Conservation (phyloP, 768 basidiomycete species). For the Leccinum boreale region DNA sequence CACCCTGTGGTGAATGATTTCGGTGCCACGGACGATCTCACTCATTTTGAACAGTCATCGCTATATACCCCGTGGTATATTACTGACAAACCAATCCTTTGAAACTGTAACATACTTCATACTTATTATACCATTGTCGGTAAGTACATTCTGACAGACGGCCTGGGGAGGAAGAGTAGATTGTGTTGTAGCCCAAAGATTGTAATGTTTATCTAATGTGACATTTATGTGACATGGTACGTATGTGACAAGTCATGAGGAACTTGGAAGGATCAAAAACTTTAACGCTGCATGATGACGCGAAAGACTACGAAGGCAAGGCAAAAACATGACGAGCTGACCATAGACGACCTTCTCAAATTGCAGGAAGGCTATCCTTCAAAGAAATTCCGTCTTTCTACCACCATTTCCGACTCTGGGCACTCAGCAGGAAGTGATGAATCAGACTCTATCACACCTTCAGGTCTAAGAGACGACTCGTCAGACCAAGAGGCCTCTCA, state of each 20-base stretch:
- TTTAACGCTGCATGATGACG: not conserved
- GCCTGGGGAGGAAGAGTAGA: not conserved
- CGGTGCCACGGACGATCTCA: not conserved
- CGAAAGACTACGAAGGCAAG: conserved; percentile 9
- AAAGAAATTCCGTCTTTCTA: conserved; percentile 33
- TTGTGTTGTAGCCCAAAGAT: not conserved
- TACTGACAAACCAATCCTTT: not conserved
- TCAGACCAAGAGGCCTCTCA: conserved; percentile 20
- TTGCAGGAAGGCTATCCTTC: conserved; percentile 39
- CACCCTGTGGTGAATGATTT: not conserved
- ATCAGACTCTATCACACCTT: conserved; percentile 5
- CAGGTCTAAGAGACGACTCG: conserved; percentile 7
- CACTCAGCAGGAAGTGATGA: not conserved
- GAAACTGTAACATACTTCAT: not conserved
- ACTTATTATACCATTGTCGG: not conserved
- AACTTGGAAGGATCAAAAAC: too few species aligned
- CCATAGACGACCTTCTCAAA: conserved; percentile 47
- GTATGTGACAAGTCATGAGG: not conserved
- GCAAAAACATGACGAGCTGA: conserved; percentile 25
- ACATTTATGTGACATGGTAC: not conserved
- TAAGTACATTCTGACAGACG: not conserved
- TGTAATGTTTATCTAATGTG: not conserved
- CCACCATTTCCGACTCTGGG: not conserved
- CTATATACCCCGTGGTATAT: conserved; percentile 1
- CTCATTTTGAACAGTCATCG: conserved; percentile 1